Evolutionary conservation across 441 rosid genomes (phyloP).

Genomic region (Erodium moschatum): DNA sequence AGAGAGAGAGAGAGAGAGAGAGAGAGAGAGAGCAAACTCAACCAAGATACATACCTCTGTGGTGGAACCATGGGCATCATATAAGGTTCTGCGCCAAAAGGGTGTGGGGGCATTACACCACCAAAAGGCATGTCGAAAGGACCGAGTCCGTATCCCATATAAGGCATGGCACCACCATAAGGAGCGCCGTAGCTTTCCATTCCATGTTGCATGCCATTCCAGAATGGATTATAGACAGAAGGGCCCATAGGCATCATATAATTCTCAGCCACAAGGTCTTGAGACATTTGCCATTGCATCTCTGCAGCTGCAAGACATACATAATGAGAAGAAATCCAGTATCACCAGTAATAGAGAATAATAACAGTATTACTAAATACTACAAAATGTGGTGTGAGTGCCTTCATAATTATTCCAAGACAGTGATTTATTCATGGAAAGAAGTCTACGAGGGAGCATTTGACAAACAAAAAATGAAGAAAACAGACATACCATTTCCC

Average conservation of each 20-base stretch:
- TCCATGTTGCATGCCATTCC: constrained; percentile 79
- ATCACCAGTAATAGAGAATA: background rate
- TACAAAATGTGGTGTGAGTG: background rate
- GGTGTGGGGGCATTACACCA: constrained; percentile 54
- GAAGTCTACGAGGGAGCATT: background rate
- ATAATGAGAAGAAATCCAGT: background rate
- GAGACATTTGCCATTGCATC: constrained; percentile 66
- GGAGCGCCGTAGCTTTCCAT: constrained; percentile 69
- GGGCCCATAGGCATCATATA: constrained; percentile 67
- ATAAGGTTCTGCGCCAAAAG: constrained; percentile 48
- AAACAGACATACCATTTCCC: constrained; percentile 37
- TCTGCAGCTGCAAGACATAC: constrained; percentile 34
- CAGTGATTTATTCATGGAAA: background rate
- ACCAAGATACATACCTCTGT: constrained; percentile 38
- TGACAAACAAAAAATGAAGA: constrained; percentile 5
- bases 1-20: background rate
- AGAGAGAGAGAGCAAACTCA: background rate
- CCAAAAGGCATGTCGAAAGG: constrained; percentile 61
- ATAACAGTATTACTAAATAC: background rate
- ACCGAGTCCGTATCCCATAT: constrained; percentile 65
- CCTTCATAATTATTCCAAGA: background rate
- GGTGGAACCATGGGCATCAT: constrained; percentile 61
- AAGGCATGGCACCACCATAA: constrained; percentile 58
- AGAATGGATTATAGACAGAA: constrained; percentile 60
- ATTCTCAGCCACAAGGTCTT: constrained; percentile 66